Percentiles rank a stretch among this genome's conserved stretches.
phyloP scores from a whole-genome alignment of 1,284 basidiomycete genomes.

The Pterulicium gracile region DNA sequence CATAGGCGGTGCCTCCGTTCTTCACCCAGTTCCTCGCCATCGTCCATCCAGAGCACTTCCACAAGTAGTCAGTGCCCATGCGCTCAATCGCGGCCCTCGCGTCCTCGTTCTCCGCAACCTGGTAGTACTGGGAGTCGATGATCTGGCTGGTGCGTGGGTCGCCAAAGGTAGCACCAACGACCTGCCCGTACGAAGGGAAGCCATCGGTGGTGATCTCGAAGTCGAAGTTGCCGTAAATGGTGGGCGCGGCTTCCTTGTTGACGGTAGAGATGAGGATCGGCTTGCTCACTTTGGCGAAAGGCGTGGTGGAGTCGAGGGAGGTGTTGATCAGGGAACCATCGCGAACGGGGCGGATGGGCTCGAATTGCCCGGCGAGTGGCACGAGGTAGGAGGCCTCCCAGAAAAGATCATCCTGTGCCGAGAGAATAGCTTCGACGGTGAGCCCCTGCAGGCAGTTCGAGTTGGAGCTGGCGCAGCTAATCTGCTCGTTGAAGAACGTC shows the following conservation, averaged over 20 bases:
- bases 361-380: conserved; percentile 37
- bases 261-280: conserved; percentile 65
- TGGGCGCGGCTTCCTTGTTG: conserved; percentile 51
- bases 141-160: conserved; percentile 33
- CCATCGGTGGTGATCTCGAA: conserved; percentile 22
- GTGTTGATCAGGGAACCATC: conserved; percentile 50
- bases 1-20: conserved; percentile 54
- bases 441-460: conserved; percentile 40
- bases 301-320: conserved; percentile 40
- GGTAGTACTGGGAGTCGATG: conserved; percentile 40
- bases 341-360: conserved; percentile 52
- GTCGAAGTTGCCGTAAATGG: conserved; percentile 39
- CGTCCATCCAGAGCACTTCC: conserved; percentile 62
- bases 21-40: conserved; percentile 56
- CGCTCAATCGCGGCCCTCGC: conserved; percentile 43
- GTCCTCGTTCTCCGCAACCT: conserved; percentile 32
- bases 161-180: conserved; percentile 39
- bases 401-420: conserved; percentile 32
- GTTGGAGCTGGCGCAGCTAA: conserved; percentile 36
- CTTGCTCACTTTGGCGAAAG: conserved; percentile 48
- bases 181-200: conserved; percentile 25
- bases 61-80: conserved; percentile 60
- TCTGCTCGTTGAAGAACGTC: conserved; percentile 35
- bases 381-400: conserved; percentile 30
- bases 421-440: conserved; percentile 40